Evolutionary conservation across 768 basidiomycete species (phyloP), one percentile per base, ranked within the genome.

Genomic region (Suillus discolor): DNA sequence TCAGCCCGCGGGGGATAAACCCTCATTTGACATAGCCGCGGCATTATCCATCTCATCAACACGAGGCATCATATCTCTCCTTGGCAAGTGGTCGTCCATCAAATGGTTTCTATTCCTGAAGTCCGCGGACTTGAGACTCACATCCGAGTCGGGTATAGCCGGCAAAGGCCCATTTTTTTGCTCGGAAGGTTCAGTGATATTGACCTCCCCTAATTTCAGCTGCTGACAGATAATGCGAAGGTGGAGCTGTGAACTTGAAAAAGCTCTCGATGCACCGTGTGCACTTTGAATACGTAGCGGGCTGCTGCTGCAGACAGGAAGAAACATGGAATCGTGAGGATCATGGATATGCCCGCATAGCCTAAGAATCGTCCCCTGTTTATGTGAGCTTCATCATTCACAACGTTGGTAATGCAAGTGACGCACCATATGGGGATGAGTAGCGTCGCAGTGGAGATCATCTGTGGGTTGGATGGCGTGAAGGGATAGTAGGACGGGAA

Each of bases 291-390:
- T 41, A 70, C 39, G 59, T 65, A 61, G 54, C 53, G 57, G 7
- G 69, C 69, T 4, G 76, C 66, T 20, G 42, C 36, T 64, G 62
- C 67, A 5, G 87, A 86, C 15, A 88, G 72, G 66, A 81, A 75
- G 47, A 87, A 73, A 57, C 83, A 84, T 3, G 89, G 89, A 18
- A 88, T 72, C 4, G 81, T 76, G 12, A 86, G 72, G 51, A 85
- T 62, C 64, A 88, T 79, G 0, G 88, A 82, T 8, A 82, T 71
- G 8, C 88, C 89, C 15, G 88, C 84, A 69, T 89, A 90, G 45
- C 85, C 84, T n/a, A 88, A 68, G 63, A 90, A 82, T 54, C 89
- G 85, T 38, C 85, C 80, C 89, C 89, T 90, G 62, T 2, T 55
- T 63, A 57, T 55, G 34, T 66, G 51, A 34, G 63, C 62, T n/a